Evolutionary conservation across 2,329 filamentous ascomycete species (phyloP).

Genomic region (Sporothrix brunneoviolacea): DNA sequence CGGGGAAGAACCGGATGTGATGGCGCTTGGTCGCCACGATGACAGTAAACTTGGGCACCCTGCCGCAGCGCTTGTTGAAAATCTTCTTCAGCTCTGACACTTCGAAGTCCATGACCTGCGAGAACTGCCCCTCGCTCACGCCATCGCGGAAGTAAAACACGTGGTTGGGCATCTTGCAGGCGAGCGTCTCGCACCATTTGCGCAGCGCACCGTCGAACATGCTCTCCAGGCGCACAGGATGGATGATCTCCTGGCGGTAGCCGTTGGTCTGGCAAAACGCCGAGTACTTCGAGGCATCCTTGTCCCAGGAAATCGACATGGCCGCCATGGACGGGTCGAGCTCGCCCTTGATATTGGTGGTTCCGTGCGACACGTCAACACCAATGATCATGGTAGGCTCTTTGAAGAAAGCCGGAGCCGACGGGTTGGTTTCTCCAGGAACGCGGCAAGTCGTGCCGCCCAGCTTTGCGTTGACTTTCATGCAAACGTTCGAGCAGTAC

Average conservation of each 20-base stretch:
- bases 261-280: slow-evolving; percentile 80
- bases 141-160: slow-evolving; percentile 93
- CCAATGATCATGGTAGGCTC: slow-evolving; percentile 76
- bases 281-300: slow-evolving; percentile 64
- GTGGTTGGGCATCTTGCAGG: slow-evolving; percentile 55
- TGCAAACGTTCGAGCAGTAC: slow-evolving; percentile 86
- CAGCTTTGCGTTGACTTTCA: slow-evolving; percentile 97
- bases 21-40: slow-evolving; percentile 90
- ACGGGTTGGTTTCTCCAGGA: slow-evolving; percentile 25
- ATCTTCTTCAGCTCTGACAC: slow-evolving; percentile 61
- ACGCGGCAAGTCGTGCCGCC: slow-evolving; percentile 66
- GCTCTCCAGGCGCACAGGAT: slow-evolving; percentile 54
- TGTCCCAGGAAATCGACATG: slow-evolving; percentile 75
- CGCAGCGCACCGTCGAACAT: slow-evolving; percentile 60
- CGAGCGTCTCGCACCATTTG: slow-evolving; percentile 53
- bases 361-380: slow-evolving; percentile 80
- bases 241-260: slow-evolving; percentile 72
- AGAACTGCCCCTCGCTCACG: slow-evolving; percentile 80
- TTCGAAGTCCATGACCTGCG: slow-evolving; percentile 72
- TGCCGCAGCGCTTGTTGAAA: slow-evolving; percentile 34
- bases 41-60: slow-evolving; percentile 65
- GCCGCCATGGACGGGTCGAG: slow-evolving; percentile 71
- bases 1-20: slow-evolving; percentile 87
- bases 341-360: slow-evolving; percentile 49
- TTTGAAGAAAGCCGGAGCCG: slow-evolving; percentile 32